Conservation (phyloP, 345 rosid genomes). For the Ceriops zippeliana region DNA sequence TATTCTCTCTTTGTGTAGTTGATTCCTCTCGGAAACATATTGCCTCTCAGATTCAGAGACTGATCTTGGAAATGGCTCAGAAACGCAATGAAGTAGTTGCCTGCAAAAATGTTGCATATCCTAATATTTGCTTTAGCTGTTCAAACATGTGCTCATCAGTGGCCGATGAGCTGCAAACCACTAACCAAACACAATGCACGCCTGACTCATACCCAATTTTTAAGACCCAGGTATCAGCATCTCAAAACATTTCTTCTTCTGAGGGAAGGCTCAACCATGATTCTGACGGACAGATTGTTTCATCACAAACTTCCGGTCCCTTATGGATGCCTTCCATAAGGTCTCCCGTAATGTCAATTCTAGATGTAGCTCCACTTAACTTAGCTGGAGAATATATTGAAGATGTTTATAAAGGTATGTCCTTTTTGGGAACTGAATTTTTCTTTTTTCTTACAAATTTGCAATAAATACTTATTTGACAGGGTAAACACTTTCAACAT, state of each 20-base stretch:
- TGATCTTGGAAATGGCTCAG: conserved; percentile 63
- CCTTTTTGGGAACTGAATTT: not conserved
- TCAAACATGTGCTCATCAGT: conserved; percentile 42
- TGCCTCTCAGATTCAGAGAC: conserved; percentile 63
- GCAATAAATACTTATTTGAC: conserved; percentile 15
- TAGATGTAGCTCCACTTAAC: conserved; percentile 60
- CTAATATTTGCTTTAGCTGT: conserved; percentile 44
- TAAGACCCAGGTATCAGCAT: conserved; percentile 22
- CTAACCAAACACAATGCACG: conserved; percentile 16
- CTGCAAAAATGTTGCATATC: conserved; percentile 50
- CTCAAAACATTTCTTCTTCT: conserved; percentile 21
- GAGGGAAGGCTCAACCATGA: conserved; percentile 11
- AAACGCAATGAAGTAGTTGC: conserved; percentile 52
- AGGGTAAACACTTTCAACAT: conserved; percentile 5
- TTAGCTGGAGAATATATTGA: conserved; percentile 54
- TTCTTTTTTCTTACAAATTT: not conserved
- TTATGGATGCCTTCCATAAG: conserved; percentile 44
- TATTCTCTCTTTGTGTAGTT: conserved; percentile 66
- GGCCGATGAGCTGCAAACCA: conserved; percentile 25
- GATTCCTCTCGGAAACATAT: conserved; percentile 67
- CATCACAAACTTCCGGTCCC: conserved; percentile 25
- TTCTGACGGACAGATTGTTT: conserved; percentile 21
- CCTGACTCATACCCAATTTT: conserved; percentile 19
- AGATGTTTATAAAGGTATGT: conserved; percentile 63
- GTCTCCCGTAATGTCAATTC: conserved; percentile 44